Evolutionary conservation across 1,139 yeast genomes (phyloP).

Genomic region (Arxiozyma bovina): DNA sequence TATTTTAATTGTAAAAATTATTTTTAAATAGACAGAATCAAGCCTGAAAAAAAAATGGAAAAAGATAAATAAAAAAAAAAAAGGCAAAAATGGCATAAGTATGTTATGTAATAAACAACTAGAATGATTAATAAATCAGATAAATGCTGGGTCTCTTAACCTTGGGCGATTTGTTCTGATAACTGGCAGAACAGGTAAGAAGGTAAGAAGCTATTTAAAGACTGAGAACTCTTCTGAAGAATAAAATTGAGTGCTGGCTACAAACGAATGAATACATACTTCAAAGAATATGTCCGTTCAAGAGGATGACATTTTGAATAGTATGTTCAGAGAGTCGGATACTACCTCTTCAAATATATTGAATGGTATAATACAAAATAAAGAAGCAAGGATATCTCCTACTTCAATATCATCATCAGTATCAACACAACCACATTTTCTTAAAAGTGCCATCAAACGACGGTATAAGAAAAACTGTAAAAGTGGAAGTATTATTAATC

Average conservation of each 20-base stretch:
- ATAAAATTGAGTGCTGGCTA: too few relatives aligned
- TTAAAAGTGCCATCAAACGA: constrained; percentile 1
- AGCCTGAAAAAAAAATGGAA: not conserved
- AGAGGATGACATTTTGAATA: not conserved
- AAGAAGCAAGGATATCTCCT: not conserved
- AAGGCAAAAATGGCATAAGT: too few relatives aligned
- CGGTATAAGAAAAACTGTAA: not conserved
- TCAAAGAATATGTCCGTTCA: not conserved
- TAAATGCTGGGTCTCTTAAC: too few relatives aligned
- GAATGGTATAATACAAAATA: not conserved
- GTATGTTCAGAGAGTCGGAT: not conserved
- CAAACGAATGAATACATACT: not conserved
- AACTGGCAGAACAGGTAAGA: not conserved
- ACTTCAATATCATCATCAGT: not conserved
- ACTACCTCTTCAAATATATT: not conserved
- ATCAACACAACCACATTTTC: not conserved
- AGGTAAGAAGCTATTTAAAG: not conserved
- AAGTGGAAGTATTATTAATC: not conserved
- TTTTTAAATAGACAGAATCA: not conserved
- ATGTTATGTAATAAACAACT: too few relatives aligned
- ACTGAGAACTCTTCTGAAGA: not conserved
- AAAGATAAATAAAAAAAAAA: not conserved
- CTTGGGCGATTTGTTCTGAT: not conserved
- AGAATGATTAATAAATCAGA: too few relatives aligned
- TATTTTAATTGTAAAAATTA: not conserved